Evolutionary conservation across 2,329 filamentous ascomycete species (phyloP), one percentile per base, ranked within the genome.

Genomic region (Coleophoma cylindrospora): DNA sequence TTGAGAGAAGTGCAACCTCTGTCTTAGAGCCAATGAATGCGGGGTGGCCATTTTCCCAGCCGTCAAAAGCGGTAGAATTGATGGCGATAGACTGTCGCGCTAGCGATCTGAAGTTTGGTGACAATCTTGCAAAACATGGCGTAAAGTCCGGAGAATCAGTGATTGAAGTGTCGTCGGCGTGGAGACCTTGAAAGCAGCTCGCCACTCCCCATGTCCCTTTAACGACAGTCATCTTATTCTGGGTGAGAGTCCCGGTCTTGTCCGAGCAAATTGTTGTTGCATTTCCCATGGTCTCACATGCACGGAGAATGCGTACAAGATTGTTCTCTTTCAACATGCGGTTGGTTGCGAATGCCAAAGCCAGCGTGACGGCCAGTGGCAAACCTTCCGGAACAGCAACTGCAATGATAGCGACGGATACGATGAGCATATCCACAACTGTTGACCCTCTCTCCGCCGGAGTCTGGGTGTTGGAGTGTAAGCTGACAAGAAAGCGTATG

Each of bases 191-290:
- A 38, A 38, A 38, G 13, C 36, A 17, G 3, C 4, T 6, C 13
- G 13, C 12, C 36, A 14, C 15, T 14, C 36, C 36, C 3, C 82
- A 81, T 10, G 83, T 84, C 19, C 84, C 81, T 19, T 6, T n/a
- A 17, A 89, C 85, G 1, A 89, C 84, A 0, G 84, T 88, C 83
- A 86, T 86, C 64, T 80, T 80, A 62, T 86, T 86, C 50, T 85
- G 83, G 1, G 84, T 87, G n/a, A 87, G 67, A 4, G 84, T 87
- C 34, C 84, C 84, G 1, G 84, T 87, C 68, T 87, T 87, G 66
- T 87, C 86, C 5, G 86, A 89, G 66, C 87, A 91, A 27, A 91
- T 83, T 0, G 86, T 85, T 3, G 79, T 83, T 3, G 78, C 79
- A 57, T 85, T 85, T 2, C 81, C 81, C 81, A 85, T 84, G 3